Base-by-base conservation (phyloP, 2,329 filamentous ascomycete species). In the Alternaria hordeiaustralica region DNA sequence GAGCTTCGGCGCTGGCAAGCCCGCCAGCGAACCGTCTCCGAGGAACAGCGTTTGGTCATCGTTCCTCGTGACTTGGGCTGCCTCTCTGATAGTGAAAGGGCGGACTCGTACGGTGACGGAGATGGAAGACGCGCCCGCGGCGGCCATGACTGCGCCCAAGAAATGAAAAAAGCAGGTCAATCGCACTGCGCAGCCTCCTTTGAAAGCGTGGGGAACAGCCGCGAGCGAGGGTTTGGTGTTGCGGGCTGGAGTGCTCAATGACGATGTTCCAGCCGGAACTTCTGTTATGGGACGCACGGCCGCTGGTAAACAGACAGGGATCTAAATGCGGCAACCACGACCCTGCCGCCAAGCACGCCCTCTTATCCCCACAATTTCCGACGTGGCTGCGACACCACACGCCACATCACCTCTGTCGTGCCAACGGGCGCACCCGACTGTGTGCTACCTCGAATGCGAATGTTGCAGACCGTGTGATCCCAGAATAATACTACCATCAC, bases 11-110 rank as follows among this genome's bases (percentile, higher is more conserved):
- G 93, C 87, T 1, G 95, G 94, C 13, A 87, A 90, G 49, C 89
- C 92, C n/a, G 96, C 96, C 60, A 99, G 86, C 18, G 95, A 98
- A 63, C 96, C 96, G 79, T 99, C 96, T 65, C 96, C 96, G n/a
- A 99, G 87, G 78, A 99, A 99, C 41, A 97, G 81, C 6, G 93
- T 94, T 58, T 90, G 90, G 80, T 97, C 95, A 73, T 99, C 95
- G 74, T 82, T 87, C 77, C 86, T 88, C 55, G 89, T 86, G 85
- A 99, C 84, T 83, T 98, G 95, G 44, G 96, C 96, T 71, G 96
- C 96, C 86, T 99, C 96, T 83, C 94, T 87, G 72, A 98, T 97
- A 12, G 88, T 90, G 73, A 90, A 90, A 21, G 88, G 88, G 64
- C 88, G 85, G 54, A 90, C 88, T 79, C 88, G 84, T 67, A 90